phyloP scores from a whole-genome alignment of 768 basidiomycete species.

The Porpolomopsis calyptriformis region DNA sequence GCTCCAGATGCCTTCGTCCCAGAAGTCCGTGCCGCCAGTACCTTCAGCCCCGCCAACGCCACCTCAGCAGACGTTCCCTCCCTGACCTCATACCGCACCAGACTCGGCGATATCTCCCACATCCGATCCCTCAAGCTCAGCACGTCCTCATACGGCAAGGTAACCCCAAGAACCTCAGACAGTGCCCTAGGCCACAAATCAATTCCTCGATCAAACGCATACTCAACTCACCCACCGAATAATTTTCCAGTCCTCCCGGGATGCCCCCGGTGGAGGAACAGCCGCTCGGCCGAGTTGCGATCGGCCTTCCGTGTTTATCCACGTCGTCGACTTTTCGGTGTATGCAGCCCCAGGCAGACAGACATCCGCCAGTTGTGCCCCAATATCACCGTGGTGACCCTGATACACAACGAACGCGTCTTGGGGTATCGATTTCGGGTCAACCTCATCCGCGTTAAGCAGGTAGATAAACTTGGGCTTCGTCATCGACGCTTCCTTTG shows the following conservation, averaged over 20 bases:
- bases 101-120: constrained; percentile 91
- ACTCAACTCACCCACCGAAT: constrained; percentile 47
- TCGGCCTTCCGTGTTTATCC: constrained; percentile 96
- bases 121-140: constrained; percentile 78
- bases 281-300: constrained; percentile 85
- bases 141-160: constrained; percentile 85
- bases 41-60: constrained; percentile 57
- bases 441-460: constrained; percentile 89
- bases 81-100: constrained; percentile 74
- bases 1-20: constrained; percentile 46
- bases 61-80: constrained; percentile 71
- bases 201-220: neutral
- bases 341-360: constrained; percentile 88
- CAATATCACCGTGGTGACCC: constrained; percentile 95
- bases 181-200: constrained; percentile 48
- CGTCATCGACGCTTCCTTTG: constrained; percentile 59
- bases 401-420: constrained; percentile 98
- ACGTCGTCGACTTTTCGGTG: constrained; percentile 81
- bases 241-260: constrained; percentile 97
- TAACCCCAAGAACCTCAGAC: constrained; percentile 71
- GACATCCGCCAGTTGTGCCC: constrained; percentile 95
- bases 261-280: constrained; percentile 88
- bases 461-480: constrained; percentile 95
- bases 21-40: constrained; percentile 40
- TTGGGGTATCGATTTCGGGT: constrained; percentile 76